Conservation (phyloP, 1,139 yeast genomes). For the Saccharomyces uvarum region DNA sequence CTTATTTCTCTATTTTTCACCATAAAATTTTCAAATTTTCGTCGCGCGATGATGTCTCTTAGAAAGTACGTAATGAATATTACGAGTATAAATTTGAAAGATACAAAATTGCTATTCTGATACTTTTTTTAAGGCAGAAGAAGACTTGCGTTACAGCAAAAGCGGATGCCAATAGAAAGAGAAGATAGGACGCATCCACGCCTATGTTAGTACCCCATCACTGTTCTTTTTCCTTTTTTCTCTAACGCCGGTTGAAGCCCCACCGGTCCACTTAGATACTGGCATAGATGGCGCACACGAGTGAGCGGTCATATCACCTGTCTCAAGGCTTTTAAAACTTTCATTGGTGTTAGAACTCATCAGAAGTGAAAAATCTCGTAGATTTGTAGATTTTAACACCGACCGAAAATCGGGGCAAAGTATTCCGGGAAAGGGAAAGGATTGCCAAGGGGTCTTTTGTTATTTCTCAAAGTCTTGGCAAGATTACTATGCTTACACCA, state of each 20-base stretch:
- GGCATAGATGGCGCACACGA: background rate
- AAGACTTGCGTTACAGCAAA: background rate
- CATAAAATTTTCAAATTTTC: background rate
- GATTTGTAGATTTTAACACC: background rate
- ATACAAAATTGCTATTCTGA: background rate
- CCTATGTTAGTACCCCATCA: background rate
- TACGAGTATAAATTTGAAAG: background rate
- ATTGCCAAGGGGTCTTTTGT: background rate
- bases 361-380: background rate
- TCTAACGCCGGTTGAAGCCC: background rate
- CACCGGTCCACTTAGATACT: background rate
- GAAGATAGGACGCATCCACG: background rate
- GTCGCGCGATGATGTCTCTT: background rate
- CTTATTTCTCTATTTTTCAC: constrained; percentile 5
- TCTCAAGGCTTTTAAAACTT: too few species aligned
- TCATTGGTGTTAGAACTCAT: background rate
- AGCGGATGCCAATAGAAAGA: background rate
- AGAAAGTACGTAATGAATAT: background rate
- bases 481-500: background rate
- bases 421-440: background rate
- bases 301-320: background rate
- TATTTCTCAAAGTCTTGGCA: background rate
- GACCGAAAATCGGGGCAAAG: background rate
- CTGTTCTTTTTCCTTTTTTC: background rate
- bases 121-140: background rate